phyloP scores from a whole-genome alignment of 106 monocot species.

The Dendrobium catenatum region DNA sequence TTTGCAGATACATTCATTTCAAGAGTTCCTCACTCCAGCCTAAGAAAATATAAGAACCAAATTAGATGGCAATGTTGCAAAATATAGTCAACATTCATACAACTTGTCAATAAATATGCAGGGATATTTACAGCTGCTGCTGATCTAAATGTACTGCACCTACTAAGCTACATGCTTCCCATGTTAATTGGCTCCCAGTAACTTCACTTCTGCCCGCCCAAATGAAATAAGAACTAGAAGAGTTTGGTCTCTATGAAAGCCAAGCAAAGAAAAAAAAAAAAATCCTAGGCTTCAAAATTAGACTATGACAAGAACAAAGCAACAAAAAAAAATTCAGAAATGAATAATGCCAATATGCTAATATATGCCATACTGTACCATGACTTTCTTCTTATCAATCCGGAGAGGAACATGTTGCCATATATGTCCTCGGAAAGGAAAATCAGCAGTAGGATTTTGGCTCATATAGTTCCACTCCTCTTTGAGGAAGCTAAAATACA shows the following conservation, averaged over 20 bases:
- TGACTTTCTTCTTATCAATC: slow-evolving; percentile 58
- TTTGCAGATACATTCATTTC: no score
- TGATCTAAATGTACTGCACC: not conserved
- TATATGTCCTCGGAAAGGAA: slow-evolving; percentile 44
- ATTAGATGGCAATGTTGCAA: no score
- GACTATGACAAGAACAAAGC: no score
- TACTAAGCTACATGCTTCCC: not conserved
- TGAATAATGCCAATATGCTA: no score
- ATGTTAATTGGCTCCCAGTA: not conserved
- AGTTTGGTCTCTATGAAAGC: not conserved
- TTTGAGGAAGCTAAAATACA: slow-evolving; percentile 58
- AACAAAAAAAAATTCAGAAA: no score
- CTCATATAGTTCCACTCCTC: slow-evolving; percentile 70
- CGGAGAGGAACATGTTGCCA: slow-evolving; percentile 58
- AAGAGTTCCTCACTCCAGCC: not conserved
- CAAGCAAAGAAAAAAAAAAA: not conserved
- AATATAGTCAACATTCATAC: not conserved
- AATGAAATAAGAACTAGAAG: not conserved
- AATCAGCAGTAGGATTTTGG: slow-evolving; percentile 26
- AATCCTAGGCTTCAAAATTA: not conserved
- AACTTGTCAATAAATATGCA: not conserved
- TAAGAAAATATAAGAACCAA: not conserved
- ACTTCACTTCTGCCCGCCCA: not conserved
- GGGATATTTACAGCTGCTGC: not conserved
- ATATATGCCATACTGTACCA: slow-evolving; percentile 23